Evolutionary conservation across 495 filamentous ascomycete genomes (phyloP).

Genomic region (Lasiosphaeriaceae sp.): DNA sequence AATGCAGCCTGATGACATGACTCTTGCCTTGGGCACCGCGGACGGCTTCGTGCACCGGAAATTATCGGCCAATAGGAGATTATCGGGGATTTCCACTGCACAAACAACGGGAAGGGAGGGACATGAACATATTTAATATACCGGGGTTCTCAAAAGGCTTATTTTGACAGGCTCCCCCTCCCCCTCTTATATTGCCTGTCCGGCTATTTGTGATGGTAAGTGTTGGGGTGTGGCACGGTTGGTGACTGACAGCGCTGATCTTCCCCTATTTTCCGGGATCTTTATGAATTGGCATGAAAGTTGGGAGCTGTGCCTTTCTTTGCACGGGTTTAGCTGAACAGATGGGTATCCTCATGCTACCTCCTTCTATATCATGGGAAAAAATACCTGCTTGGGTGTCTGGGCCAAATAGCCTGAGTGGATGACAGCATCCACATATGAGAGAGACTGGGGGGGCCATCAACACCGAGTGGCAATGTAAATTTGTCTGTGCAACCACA

Average conservation of each 20-base stretch:
- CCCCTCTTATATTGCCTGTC: neutral
- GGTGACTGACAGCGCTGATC: neutral
- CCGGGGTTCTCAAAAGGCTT: neutral
- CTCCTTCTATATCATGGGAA: no score
- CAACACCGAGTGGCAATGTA: neutral
- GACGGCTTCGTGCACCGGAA: neutral
- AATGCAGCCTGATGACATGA: neutral
- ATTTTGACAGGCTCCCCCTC: neutral
- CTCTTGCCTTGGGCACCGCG: neutral
- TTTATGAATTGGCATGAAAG: no score
- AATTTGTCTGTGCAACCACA: neutral
- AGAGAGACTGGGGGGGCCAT: neutral
- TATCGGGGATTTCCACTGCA: neutral
- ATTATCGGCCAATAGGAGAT: conserved; percentile 7
- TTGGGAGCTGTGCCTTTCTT: no score
- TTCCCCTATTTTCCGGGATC: neutral
- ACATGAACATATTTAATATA: neutral
- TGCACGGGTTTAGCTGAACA: no score
- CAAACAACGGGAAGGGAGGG: neutral
- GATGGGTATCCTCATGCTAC: no score
- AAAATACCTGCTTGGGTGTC: no score
- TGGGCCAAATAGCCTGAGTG: no score
- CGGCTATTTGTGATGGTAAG: neutral
- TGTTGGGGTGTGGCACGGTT: neutral
- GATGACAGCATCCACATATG: neutral